These are phyloP conservation scores for Gynochthodes officinalis DNA, from an alignment of 257 asterid species.

Conservation along the genomic window DNA sequence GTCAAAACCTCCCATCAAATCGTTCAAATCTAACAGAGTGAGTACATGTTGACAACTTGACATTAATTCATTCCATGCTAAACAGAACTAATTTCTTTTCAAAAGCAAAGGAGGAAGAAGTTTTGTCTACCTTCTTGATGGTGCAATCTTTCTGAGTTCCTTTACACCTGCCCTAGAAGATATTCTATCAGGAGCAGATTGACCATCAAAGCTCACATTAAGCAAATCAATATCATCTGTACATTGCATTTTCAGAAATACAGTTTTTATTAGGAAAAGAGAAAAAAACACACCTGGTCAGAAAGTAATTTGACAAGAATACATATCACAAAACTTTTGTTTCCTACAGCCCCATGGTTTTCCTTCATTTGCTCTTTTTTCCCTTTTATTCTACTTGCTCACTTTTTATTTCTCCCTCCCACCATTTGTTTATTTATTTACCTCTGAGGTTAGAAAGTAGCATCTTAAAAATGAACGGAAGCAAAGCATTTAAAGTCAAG, in stretches of 20 bases:
- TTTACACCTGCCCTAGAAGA: constrained; percentile 80
- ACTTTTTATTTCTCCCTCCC: not conserved
- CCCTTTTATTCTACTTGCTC: too few relatives aligned
- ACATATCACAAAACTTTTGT: not conserved
- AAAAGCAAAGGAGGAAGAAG: not conserved
- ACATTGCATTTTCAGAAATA: constrained; percentile 25
- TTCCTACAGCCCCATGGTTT: not conserved
- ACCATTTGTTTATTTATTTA: not conserved
- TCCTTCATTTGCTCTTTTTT: not conserved
- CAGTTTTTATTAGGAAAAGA: constrained; percentile 11
- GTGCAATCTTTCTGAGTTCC: constrained; percentile 78
- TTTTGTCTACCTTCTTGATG: constrained; percentile 58
- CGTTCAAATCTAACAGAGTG: not conserved
- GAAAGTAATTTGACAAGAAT: not conserved
- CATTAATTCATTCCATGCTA: not conserved
- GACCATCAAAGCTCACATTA: constrained; percentile 90
- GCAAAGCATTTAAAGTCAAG: constrained; percentile 11
- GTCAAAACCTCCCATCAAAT: not conserved
- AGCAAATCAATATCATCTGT: constrained; percentile 91
- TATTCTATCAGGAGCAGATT: constrained; percentile 90
- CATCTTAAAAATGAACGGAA: not conserved
- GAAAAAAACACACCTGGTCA: not conserved
- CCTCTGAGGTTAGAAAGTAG: not conserved
- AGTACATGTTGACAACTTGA: not conserved
- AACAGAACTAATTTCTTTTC: not conserved